Conservation (phyloP, 176 grass and related monocot species). For the Musa troglodytarum region DNA sequence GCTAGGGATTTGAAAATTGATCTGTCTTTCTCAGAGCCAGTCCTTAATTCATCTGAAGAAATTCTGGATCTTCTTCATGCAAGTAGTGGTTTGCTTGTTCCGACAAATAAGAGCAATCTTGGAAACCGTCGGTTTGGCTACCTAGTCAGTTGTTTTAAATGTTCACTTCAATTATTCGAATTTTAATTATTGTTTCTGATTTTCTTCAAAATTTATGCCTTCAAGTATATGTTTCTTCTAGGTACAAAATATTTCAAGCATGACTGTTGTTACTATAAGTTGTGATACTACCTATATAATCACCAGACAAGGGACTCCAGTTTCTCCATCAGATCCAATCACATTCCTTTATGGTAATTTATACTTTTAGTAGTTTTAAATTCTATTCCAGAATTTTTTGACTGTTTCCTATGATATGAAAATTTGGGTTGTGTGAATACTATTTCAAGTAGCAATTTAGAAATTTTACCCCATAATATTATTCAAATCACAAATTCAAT, state of each 20-base stretch:
- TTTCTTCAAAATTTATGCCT: not conserved
- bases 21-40: conserved; percentile 61
- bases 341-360: conserved; percentile 75
- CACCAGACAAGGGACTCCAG: conserved; percentile 77
- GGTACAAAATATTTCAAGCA: conserved; percentile 52
- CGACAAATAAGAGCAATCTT: conserved; percentile 49
- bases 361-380: not conserved
- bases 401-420: no score
- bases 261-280: conserved; percentile 44
- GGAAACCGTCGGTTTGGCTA: conserved; percentile 72
- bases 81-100: conserved; percentile 39
- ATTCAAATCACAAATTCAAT: not conserved
- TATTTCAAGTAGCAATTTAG: no score
- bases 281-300: conserved; percentile 54
- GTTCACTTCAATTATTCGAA: not conserved
- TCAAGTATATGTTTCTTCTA: conserved; percentile 18
- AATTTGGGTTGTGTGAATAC: not conserved
- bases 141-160: conserved; percentile 32
- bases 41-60: conserved; percentile 63
- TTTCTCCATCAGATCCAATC: conserved; percentile 43
- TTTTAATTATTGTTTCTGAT: not conserved
- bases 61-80: conserved; percentile 37
- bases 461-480: no score
- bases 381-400: no score
- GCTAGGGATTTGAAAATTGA: conserved; percentile 37